Conservation (phyloP, 495 filamentous ascomycete genomes). For the Penicillium silybi region DNA sequence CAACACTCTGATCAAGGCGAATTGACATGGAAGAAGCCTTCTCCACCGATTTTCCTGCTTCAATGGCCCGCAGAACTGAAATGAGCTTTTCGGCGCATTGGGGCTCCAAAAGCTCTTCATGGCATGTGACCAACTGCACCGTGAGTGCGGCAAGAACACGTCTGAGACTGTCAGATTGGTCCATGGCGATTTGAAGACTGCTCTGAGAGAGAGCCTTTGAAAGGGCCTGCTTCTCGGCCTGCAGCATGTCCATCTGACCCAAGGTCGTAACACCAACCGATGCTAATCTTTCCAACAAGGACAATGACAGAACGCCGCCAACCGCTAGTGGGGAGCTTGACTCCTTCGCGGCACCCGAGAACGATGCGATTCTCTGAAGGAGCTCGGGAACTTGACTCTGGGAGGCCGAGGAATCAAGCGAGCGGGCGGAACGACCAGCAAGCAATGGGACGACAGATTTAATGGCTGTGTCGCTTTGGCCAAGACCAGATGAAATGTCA, state of each 20-base stretch:
- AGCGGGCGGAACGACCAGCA: slow-evolving; percentile 37
- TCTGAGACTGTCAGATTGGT: slow-evolving; percentile 45
- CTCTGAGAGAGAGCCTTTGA: slow-evolving; percentile 49
- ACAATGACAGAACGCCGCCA: slow-evolving; percentile 50
- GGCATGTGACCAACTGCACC: slow-evolving; percentile 43
- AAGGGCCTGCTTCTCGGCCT: slow-evolving; percentile 60
- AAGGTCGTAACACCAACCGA: slow-evolving; percentile 51
- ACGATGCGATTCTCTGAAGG: slow-evolving; percentile 36
- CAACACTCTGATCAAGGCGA: slow-evolving; percentile 20
- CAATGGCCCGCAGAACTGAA: slow-evolving; percentile 21
- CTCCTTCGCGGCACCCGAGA: slow-evolving; percentile 29
- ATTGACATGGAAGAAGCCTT: slow-evolving; percentile 13
- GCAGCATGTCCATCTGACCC: slow-evolving; percentile 58
- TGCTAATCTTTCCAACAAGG: slow-evolving; percentile 53
- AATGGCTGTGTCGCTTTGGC: slow-evolving; percentile 14
- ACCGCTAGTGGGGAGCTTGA: slow-evolving; percentile 36
- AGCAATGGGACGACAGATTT: slow-evolving; percentile 36
- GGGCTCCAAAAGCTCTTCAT: slow-evolving; percentile 35
- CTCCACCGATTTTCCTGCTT: slow-evolving; percentile 10
- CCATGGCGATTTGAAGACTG: slow-evolving; percentile 42
- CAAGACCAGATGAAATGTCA: slow-evolving; percentile 32
- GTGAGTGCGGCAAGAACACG: slow-evolving; percentile 47
- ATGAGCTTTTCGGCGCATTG: slow-evolving; percentile 27
- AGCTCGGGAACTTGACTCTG: slow-evolving; percentile 31
- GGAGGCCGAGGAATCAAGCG: slow-evolving; percentile 30